These are phyloP conservation scores for Myochromella boudieri DNA, from an alignment of 768 basidiomycete genomes.

Conservation along the genomic window DNA sequence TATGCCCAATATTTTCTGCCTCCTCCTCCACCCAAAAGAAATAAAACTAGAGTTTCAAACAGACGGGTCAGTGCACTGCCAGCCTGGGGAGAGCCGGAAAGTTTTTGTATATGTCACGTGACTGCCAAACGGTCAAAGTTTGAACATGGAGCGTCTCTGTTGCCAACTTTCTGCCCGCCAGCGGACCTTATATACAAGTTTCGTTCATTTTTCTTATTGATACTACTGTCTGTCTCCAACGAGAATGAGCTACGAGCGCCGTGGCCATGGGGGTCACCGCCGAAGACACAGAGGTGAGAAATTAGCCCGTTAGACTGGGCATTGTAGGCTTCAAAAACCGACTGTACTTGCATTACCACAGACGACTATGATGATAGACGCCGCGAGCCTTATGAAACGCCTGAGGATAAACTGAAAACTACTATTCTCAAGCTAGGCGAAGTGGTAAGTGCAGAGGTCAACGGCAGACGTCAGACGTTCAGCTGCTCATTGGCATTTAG, in stretches of 20 bases:
- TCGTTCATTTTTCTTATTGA: constrained; percentile 2
- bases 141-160: neutral
- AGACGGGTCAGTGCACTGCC: no score
- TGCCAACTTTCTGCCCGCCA: constrained; percentile 1
- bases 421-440: constrained; percentile 76
- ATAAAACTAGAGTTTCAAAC: no score
- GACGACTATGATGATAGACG: constrained; percentile 73
- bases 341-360: constrained; percentile 22
- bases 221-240: constrained; percentile 19
- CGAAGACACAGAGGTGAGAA: constrained; percentile 56
- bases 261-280: constrained; percentile 47
- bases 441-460: constrained; percentile 58
- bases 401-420: constrained; percentile 68
- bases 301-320: constrained; percentile 21
- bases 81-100: neutral
- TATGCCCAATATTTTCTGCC: no score
- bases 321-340: constrained; percentile 1
- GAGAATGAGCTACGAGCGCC: constrained; percentile 61
- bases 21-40: no score
- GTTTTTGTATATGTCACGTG: constrained; percentile 2
- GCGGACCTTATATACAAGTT: neutral
- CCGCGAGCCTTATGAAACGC: constrained; percentile 63
- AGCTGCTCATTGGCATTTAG: constrained; percentile 33
- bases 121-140: neutral
- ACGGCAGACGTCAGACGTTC: neutral